Conservation (phyloP, 1,284 basidiomycete genomes). For the Leccinum pallidistipes region DNA sequence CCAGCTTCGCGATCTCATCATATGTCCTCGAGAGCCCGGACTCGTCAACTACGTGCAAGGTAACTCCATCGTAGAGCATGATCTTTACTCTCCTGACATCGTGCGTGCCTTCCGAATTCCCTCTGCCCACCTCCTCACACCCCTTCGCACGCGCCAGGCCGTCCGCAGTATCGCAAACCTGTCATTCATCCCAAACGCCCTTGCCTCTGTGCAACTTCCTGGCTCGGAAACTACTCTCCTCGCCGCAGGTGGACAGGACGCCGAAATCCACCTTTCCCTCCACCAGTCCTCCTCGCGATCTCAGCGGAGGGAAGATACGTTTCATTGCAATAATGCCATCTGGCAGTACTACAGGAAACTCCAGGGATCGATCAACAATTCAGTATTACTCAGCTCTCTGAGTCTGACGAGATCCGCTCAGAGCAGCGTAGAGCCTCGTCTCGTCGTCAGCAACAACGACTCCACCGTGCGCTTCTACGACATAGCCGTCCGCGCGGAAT, state of each 20-base stretch:
- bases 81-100: slow-evolving; percentile 49
- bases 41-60: slow-evolving; percentile 66
- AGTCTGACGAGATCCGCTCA: slow-evolving; percentile 56
- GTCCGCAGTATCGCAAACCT: slow-evolving; percentile 54
- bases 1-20: slow-evolving; percentile 73
- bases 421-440: slow-evolving; percentile 65
- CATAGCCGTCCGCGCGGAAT: slow-evolving; percentile 50
- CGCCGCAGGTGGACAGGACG: slow-evolving; percentile 80
- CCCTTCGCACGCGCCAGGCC: slow-evolving; percentile 36
- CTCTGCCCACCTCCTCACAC: slow-evolving; percentile 16
- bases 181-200: slow-evolving; percentile 66
- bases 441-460: slow-evolving; percentile 85
- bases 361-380: slow-evolving; percentile 80
- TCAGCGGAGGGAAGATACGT: slow-evolving; percentile 16
- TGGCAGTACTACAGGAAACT: slow-evolving; percentile 62
- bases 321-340: slow-evolving; percentile 32
- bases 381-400: slow-evolving; percentile 67
- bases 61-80: slow-evolving; percentile 63
- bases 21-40: slow-evolving; percentile 69
- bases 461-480: slow-evolving; percentile 75
- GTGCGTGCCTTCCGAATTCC: slow-evolving; percentile 41
- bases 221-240: slow-evolving; percentile 61
- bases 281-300: slow-evolving; percentile 38
- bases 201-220: slow-evolving; percentile 60
- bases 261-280: slow-evolving; percentile 74